Conservation (phyloP, 805 yeast species). For the Candida germanica region DNA sequence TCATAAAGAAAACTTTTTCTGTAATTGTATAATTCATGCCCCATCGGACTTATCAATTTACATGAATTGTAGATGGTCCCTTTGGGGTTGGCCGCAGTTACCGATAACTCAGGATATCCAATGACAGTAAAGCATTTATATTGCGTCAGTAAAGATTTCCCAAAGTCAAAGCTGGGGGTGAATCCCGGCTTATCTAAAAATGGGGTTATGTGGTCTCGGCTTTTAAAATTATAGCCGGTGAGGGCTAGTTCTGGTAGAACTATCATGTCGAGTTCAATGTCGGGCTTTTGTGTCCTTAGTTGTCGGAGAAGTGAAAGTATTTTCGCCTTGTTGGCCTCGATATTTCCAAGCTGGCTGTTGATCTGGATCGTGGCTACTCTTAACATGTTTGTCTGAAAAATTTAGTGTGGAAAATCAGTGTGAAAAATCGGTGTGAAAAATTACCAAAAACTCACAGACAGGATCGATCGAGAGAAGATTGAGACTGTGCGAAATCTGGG, state of each 20-base stretch:
- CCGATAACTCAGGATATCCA: constrained; percentile 71
- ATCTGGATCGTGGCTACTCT: constrained; percentile 66
- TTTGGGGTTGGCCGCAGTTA: constrained; percentile 9
- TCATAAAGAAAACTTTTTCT: constrained; percentile 74
- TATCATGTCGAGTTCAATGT: constrained; percentile 51
- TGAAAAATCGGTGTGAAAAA: no score
- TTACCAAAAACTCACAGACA: no score
- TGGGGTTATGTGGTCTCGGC: constrained; percentile 49
- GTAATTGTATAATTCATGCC: constrained; percentile 61
- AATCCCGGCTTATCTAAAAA: constrained; percentile 46
- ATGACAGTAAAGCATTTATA: constrained; percentile 65
- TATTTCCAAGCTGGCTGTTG: constrained; percentile 60
- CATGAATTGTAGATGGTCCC: constrained; percentile 67
- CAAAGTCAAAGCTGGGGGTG: constrained; percentile 57
- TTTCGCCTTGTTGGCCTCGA: constrained; percentile 50
- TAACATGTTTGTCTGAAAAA: no score
- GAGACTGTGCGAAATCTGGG: no score
- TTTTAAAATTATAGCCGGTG: constrained; percentile 74
- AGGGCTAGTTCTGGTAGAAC: constrained; percentile 82
- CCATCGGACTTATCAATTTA: constrained; percentile 56
- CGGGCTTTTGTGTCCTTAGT: constrained; percentile 8
- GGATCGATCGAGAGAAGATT: no score
- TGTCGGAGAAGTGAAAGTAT: constrained; percentile 40
- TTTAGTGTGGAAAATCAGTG: no score
- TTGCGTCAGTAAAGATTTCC: constrained; percentile 46